A percentile compares a stretch with the other conserved stretches of the same genome.
These are phyloP conservation scores for Pythium pyrilobum DNA, from an alignment of 352 stramenopile species.

Conservation along the genomic window DNA sequence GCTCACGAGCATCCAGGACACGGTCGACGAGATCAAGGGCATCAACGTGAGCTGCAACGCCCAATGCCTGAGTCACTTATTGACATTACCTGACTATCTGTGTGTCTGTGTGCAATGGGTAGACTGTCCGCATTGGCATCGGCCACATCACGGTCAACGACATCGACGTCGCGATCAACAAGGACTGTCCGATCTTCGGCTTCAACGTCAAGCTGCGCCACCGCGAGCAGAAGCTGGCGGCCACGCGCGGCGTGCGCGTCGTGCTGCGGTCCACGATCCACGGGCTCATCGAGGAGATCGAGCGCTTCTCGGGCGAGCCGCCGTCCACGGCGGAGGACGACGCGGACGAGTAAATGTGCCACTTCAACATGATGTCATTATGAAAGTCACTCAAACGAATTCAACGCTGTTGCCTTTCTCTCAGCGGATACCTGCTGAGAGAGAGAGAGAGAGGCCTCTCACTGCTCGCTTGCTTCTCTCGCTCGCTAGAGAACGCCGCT, in stretches of 20 bases:
- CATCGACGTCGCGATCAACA: constrained; percentile 76
- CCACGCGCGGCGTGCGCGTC: constrained; percentile 51
- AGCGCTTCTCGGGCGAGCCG: constrained; percentile 10
- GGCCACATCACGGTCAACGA: constrained; percentile 72
- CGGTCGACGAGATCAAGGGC: constrained; percentile 51
- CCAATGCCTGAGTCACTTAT: constrained; percentile 16
- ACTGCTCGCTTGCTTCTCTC: too few relatives aligned
- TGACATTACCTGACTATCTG: background rate
- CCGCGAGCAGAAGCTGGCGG: constrained; percentile 54
- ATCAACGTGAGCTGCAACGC: constrained; percentile 28
- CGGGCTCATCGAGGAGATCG: constrained; percentile 74
- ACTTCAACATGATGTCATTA: too few relatives aligned
- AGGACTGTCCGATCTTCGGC: constrained; percentile 77
- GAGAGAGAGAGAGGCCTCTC: too few relatives aligned
- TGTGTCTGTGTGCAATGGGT: background rate
- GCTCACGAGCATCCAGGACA: constrained; percentile 82
- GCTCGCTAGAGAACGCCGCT: too few relatives aligned
- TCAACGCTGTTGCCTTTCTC: too few relatives aligned
- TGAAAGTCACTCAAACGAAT: too few relatives aligned
- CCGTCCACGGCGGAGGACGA: background rate
- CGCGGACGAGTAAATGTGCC: background rate
- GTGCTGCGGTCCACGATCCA: constrained; percentile 70
- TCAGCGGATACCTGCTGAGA: too few relatives aligned
- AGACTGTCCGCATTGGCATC: constrained; percentile 78
- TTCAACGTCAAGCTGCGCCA: constrained; percentile 74